phyloP scores from a whole-genome alignment of 306 rosid species.

The Lathyrus tuberosus region DNA sequence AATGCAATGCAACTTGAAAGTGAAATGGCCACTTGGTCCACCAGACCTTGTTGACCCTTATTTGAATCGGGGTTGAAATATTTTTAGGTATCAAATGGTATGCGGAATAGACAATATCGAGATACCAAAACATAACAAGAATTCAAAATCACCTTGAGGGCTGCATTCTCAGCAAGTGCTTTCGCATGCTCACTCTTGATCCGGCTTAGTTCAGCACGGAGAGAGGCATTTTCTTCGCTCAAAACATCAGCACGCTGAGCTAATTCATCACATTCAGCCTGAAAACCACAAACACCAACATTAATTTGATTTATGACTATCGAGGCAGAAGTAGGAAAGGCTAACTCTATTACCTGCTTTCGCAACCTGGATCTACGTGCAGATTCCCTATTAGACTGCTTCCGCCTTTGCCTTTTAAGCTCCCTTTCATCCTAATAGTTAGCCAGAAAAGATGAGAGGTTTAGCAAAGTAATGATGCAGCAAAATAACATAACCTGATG shows the following conservation, averaged over 20 bases:
- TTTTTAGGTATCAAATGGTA: conserved; percentile 55
- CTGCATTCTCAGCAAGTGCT: conserved; percentile 81
- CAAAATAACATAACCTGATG: conserved; percentile 26
- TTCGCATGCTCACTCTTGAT: conserved; percentile 87
- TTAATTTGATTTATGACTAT: conserved; percentile 30
- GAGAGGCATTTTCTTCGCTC: conserved; percentile 81
- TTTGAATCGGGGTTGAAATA: conserved; percentile 20
- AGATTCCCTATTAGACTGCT: conserved; percentile 97
- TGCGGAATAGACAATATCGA: conserved; percentile 53
- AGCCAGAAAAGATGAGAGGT: conserved; percentile 16
- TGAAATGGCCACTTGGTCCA: not conserved
- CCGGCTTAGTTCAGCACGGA: conserved; percentile 77
- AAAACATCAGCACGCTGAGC: conserved; percentile 87
- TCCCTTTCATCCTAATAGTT: conserved; percentile 89
- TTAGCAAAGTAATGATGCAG: conserved; percentile 30
- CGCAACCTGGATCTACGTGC: conserved; percentile 98
- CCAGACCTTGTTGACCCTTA: not conserved
- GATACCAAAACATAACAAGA: conserved; percentile 29
- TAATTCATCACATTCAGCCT: conserved; percentile 98
- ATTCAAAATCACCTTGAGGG: conserved; percentile 72
- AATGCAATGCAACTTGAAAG: conserved; percentile 25
- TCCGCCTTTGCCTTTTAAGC: conserved; percentile 88
- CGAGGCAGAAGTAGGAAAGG: conserved; percentile 32
- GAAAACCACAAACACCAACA: conserved; percentile 35
- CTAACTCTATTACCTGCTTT: conserved; percentile 67